Percentiles rank a stretch among this genome's conserved stretches.
Conservation (phyloP, 441 rosid species). For the Aquilaria agallochum region DNA sequence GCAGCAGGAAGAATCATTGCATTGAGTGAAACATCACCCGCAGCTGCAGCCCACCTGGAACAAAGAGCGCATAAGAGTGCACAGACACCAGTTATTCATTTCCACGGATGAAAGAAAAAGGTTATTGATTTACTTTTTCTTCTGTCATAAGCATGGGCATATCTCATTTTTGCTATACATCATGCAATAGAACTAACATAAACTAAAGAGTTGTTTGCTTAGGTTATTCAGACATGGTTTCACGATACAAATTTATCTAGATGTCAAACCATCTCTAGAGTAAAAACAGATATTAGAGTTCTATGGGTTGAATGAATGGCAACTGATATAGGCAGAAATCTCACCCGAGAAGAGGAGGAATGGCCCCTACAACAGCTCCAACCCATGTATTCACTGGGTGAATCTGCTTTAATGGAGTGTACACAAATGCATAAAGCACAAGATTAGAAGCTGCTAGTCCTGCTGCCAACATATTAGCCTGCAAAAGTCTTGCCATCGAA, state of each 20-base stretch:
- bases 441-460: constrained; percentile 95
- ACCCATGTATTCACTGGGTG: constrained; percentile 99
- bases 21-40: constrained; percentile 65
- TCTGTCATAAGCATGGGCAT: constrained; percentile 8
- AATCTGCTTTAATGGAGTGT: constrained; percentile 97
- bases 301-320: too few species aligned
- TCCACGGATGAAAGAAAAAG: too few species aligned
- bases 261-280: too few species aligned
- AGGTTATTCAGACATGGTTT: too few species aligned
- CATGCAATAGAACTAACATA: too few species aligned
- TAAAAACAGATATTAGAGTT: too few species aligned
- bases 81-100: too few species aligned
- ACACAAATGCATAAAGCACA: constrained; percentile 82
- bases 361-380: constrained; percentile 96
- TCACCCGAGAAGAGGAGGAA: constrained; percentile 91
- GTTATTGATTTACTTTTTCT: too few species aligned
- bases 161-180: too few species aligned
- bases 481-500: constrained; percentile 68
- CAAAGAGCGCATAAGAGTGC: too few species aligned
- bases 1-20: constrained; percentile 88
- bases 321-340: not conserved
- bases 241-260: too few species aligned
- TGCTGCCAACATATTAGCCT: constrained; percentile 92
- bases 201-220: too few species aligned
- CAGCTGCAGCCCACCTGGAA: constrained; percentile 91